Conservation (phyloP, 495 filamentous ascomycete species). For the Hypoxylon cercidicola region DNA sequence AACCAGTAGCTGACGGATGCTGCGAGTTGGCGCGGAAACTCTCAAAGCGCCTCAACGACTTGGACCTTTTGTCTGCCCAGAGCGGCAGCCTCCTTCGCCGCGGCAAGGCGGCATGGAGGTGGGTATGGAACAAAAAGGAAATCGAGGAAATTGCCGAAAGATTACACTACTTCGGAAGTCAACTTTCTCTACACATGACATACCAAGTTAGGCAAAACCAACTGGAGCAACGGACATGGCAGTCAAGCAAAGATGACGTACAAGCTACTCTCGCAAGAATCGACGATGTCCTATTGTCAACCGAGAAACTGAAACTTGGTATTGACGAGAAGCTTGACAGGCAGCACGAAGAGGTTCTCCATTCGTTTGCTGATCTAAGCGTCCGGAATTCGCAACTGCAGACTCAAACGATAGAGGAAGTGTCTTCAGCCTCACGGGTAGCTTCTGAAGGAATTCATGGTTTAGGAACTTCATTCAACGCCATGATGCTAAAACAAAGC, state of each 20-base stretch:
- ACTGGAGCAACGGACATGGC: constrained; percentile 1
- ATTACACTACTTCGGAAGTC: constrained; percentile 3
- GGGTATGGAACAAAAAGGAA: constrained; percentile 18
- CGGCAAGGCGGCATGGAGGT: constrained; percentile 5
- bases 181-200: constrained; percentile 1
- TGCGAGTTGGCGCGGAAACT: constrained; percentile 8
- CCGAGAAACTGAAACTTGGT: background rate
- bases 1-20: constrained; percentile 6
- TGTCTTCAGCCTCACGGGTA: background rate
- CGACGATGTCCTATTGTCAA: background rate
- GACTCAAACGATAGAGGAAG: background rate
- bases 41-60: constrained; percentile 1
- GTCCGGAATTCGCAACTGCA: background rate
- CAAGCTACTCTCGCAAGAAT: background rate
- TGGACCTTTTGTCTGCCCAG: background rate
- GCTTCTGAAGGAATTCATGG: background rate
- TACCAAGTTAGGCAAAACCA: constrained; percentile 5
- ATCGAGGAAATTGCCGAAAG: constrained; percentile 13
- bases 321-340: background rate
- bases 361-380: background rate
- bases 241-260: constrained; percentile 5
- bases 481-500: background rate
- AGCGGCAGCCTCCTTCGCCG: background rate
- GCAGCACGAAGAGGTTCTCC: background rate
- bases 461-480: background rate